phyloP scores from a whole-genome alignment of 2,329 filamentous ascomycete species.

The Pseudocercospora macadamiae region DNA sequence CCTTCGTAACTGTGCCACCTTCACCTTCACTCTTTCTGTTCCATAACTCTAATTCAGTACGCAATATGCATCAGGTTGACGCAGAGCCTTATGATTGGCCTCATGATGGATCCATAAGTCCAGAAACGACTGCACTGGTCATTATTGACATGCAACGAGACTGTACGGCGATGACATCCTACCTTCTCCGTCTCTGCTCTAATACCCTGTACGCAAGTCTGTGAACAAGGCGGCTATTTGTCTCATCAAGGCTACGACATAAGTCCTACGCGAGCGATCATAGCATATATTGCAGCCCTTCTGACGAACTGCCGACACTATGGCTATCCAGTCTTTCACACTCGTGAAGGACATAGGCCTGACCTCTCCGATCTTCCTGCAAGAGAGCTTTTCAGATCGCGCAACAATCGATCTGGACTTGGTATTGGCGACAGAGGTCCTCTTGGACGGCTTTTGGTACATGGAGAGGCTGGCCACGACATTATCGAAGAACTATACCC shows the following conservation, averaged over 20 bases:
- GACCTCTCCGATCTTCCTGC: conserved; percentile 60
- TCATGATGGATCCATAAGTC: conserved; percentile 28
- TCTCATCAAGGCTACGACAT: conserved; percentile 52
- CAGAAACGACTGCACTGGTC: conserved; percentile 53
- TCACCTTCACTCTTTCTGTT: too few relatives aligned
- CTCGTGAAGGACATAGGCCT: conserved; percentile 57
- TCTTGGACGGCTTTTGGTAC: conserved; percentile 60
- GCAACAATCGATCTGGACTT: conserved; percentile 54
- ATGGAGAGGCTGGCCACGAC: conserved; percentile 61
- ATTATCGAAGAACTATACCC: conserved; percentile 59
- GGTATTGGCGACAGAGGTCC: conserved; percentile 58
- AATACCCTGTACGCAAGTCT: conserved; percentile 35
- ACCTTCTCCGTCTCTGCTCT: neutral
- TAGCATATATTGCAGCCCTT: conserved; percentile 47
- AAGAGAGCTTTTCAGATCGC: conserved; percentile 58
- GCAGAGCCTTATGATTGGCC: conserved; percentile 29
- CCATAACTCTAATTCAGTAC: neutral
- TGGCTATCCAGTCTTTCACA: conserved; percentile 52
- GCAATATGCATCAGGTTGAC: conserved; percentile 1
- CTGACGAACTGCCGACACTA: conserved; percentile 47
- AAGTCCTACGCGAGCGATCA: conserved; percentile 45
- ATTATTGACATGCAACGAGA: conserved; percentile 62
- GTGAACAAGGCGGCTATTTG: conserved; percentile 54
- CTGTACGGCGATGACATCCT: conserved; percentile 33
- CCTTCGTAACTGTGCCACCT: neutral